A percentile compares a stretch with the other conserved stretches of the same genome.
Evolutionary conservation across 176 grass and related monocot species (phyloP).

Genomic region (Dendrocalamus sinicus): DNA sequence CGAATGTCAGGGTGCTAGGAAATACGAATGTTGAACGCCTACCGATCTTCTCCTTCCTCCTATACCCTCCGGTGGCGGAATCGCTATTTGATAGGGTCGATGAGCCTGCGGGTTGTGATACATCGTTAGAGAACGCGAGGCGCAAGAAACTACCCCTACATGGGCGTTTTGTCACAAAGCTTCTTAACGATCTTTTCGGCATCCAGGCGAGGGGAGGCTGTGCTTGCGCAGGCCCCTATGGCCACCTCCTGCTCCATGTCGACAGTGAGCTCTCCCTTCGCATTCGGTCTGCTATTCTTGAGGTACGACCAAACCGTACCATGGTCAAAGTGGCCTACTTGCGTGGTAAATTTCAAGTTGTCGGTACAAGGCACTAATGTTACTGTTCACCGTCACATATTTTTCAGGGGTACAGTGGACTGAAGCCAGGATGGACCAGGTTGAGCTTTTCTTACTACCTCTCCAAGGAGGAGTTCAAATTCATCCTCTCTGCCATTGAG

Average conservation of each 20-base stretch:
- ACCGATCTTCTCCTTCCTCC: constrained; percentile 74
- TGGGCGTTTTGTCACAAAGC: constrained; percentile 65
- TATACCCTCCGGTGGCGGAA: constrained; percentile 38
- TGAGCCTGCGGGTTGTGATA: neutral
- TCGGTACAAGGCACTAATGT: neutral
- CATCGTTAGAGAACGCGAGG: neutral
- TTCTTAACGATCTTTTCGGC: constrained; percentile 84
- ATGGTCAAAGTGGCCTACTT: neutral
- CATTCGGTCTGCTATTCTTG: constrained; percentile 60
- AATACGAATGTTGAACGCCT: constrained; percentile 56
- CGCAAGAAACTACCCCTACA: constrained; percentile 53
- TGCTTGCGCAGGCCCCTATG: constrained; percentile 74
- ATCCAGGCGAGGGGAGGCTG: constrained; percentile 86
- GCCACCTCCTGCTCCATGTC: constrained; percentile 62
- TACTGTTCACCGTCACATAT: neutral
- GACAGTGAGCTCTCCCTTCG: constrained; percentile 53
- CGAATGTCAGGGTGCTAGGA: constrained; percentile 61
- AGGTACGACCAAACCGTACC: constrained; percentile 23
- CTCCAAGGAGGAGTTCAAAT: constrained; percentile 63
- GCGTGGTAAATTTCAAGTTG: neutral
- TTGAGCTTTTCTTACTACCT: constrained; percentile 83
- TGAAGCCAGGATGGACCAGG: constrained; percentile 86
- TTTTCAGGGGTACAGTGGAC: constrained; percentile 72
- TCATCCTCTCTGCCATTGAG: constrained; percentile 65
- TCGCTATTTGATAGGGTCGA: no score